phyloP scores from a whole-genome alignment of 78 protist species.

The Guillardia theta region DNA sequence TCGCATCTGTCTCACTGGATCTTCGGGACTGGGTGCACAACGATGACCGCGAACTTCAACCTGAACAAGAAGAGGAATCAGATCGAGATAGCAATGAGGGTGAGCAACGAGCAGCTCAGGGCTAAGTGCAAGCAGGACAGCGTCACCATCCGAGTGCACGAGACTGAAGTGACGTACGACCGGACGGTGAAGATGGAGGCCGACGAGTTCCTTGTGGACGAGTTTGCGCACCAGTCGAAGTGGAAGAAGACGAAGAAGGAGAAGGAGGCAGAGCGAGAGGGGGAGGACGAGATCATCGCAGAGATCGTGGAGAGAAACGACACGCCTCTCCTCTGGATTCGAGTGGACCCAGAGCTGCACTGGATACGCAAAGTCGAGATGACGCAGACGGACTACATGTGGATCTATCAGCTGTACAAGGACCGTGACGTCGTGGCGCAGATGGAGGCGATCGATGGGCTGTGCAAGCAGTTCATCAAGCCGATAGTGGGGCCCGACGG shows the following conservation, averaged over 20 bases:
- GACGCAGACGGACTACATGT: constrained; percentile 67
- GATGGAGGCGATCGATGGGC: constrained; percentile 60
- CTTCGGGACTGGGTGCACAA: neutral
- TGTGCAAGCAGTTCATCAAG: constrained; percentile 6
- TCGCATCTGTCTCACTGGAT: neutral
- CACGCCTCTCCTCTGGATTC: constrained; percentile 64
- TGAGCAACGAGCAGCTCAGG: constrained; percentile 2
- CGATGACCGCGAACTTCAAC: constrained; percentile 3
- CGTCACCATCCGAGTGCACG: neutral
- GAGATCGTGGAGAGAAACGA: constrained; percentile 14
- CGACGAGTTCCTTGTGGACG: constrained; percentile 9
- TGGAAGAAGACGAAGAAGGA: neutral
- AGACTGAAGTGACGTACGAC: constrained; percentile 5
- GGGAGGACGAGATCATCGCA: neutral
- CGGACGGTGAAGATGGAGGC: neutral
- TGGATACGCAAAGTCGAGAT: constrained; percentile 58
- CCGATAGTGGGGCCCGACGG: neutral
- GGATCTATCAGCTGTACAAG: constrained; percentile 71
- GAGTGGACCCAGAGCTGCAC: constrained; percentile 73
- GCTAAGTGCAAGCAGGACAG: neutral
- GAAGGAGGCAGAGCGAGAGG: constrained; percentile 7
- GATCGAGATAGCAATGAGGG: constrained; percentile 1
- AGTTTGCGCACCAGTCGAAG: neutral
- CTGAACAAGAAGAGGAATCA: neutral
- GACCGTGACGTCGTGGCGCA: constrained; percentile 75